Conservation (phyloP, 306 rosid species). For the Vicia faba region DNA sequence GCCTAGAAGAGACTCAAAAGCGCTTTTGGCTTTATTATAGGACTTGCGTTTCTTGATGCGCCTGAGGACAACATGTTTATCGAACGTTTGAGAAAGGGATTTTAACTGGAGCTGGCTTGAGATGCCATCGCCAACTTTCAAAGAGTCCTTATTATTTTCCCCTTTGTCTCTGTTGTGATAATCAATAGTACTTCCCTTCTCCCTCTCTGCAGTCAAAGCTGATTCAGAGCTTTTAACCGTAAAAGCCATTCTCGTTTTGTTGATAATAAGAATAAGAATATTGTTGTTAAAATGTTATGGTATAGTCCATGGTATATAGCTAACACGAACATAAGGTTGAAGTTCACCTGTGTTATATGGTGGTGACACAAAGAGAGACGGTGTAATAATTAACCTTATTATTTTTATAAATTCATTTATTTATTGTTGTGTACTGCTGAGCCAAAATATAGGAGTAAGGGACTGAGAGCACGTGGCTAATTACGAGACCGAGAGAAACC, state of each 20-base stretch:
- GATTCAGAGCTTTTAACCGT: conserved; percentile 39
- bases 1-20: conserved; percentile 44
- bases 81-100: conserved; percentile 44
- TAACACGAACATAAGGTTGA: conserved; percentile 1
- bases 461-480: conserved; percentile 6
- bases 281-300: neutral
- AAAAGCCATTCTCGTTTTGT: conserved; percentile 40
- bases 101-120: conserved; percentile 60
- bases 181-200: conserved; percentile 30
- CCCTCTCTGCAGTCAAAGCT: conserved; percentile 41
- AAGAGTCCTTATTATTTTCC: conserved; percentile 32
- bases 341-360: neutral
- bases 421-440: neutral
- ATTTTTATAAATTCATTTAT: neutral
- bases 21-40: conserved; percentile 49
- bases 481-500: conserved; percentile 7
- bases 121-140: conserved; percentile 18
- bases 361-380: neutral
- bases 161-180: neutral
- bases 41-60: conserved; percentile 63
- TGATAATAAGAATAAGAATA: neutral
- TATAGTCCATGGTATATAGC: neutral
- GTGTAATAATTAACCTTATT: neutral
- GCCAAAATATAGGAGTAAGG: neutral
- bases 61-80: conserved; percentile 60